Evolutionary conservation across 768 basidiomycete species (phyloP), one percentile per base, ranked within the genome.

Genomic region (Tulasnella sp.): DNA sequence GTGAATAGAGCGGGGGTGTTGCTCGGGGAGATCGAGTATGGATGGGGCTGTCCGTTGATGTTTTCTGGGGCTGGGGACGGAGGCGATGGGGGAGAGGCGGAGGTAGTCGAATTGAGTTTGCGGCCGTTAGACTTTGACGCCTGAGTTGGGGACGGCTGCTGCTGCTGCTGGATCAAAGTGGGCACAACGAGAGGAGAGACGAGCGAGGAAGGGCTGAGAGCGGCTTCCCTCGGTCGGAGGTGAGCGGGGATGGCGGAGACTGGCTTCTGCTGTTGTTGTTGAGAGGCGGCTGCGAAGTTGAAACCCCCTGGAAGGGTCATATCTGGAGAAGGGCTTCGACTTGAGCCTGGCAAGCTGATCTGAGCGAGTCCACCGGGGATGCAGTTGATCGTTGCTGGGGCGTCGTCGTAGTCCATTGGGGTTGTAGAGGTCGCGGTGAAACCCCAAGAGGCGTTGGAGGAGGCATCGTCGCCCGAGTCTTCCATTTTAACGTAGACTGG

Each of bases 381-480:
- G 80, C 55, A 80, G 79, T 46, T 61, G 40, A 70, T 55, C 40
- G 40, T 67, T 48, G 51, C 46, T 39, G 55, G 71, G 5, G 51
- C 82, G 79, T 18, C 61, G 86, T 82, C 44, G 81, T 42, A 86
- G 82, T 11, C 88, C 86, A 74, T 85, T 86, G 5, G 88, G 86
- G 15, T 86, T 85, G 83, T 89, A 87, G 86, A 84, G 77, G 84
- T 82, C 61, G 89, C 89, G 61, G 89, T 89, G 81, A 89, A 86
- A 69, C 91, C 78, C 93, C 57, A 93, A 93, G 79, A 87, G 70
- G 37, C 37, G 70, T 72, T 46, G 32, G 70, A 46, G 70, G 70
- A 72, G 37, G 37, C 44, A 46, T 40, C 70, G 70, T 40, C 70
- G 5, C 70, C 37, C 16, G 39, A 39, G 70, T 72, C 70, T 39